Evolutionary conservation across 139 green algal genomes (phyloP), one percentile per base, ranked within the genome.

Genomic region (Picochlorum sp.): DNA sequence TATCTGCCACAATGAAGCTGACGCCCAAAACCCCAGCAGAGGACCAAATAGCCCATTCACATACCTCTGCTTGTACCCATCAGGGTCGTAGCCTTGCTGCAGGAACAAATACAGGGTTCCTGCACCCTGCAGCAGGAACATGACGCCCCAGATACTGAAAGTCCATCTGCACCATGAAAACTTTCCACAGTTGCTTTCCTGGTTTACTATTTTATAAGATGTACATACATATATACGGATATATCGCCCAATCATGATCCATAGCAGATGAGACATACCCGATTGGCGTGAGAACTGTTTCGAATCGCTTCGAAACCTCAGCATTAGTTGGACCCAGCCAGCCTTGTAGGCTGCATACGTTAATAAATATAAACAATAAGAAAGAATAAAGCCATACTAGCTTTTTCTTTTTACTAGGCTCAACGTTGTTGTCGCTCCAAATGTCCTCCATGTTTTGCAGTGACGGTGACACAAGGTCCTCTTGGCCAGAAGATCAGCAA

Each of bases 81-180:
- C 44, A 5, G 35, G 14, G 7, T 33, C 20, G 24, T 74, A 74
- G 1, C 67, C 67, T 5, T 63, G 13, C 13, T 62, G 59, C 2
- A 81, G 12, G 4, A 57, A 24, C 20, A 57, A 37, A 45, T 74
- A 78, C 4, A 86, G 43, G 0, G 66, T 63, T 4, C 61, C 70
- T 1, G 70, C 10, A 2, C 76, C 76, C 36, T 85, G 62, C n/a
- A 86, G 55, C 9, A 39, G 30, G 39, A 79, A 85, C 9, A 85
- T 85, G 4, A 85, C 0, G 22, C 77, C 77, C 78, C 78, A 85
- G 5, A 85, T 85, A 7, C 58, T 60, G 50, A 85, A 85, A 0
- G 77, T 72, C 76, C 76, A 83, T 4, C 75, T 73, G 65, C 37
- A 43, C 10, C 10, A n/a, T 9, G 35, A n/a, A 12, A 41, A 41